Conservation (phyloP, 257 asterid species). For the Jacaranda mimosifolia region DNA sequence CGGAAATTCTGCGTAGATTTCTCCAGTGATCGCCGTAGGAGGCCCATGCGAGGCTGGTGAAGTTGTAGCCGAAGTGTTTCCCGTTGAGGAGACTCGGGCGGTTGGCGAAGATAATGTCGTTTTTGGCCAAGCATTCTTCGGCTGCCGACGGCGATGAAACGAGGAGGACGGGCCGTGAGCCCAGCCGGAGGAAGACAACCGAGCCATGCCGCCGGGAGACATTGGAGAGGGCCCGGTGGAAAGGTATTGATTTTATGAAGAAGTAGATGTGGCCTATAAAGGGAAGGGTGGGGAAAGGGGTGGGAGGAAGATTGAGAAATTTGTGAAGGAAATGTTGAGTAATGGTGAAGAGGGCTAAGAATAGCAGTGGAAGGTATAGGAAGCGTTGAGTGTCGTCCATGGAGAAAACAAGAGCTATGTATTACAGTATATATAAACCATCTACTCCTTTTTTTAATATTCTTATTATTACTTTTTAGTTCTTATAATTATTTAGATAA, state of each 20-base stretch:
- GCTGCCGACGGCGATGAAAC: slow-evolving; percentile 58
- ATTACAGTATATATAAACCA: not conserved
- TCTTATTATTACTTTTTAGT: too few relatives aligned
- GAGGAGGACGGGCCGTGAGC: slow-evolving; percentile 58
- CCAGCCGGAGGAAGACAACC: slow-evolving; percentile 50
- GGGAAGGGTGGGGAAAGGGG: slow-evolving; percentile 56
- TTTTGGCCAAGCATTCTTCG: slow-evolving; percentile 58
- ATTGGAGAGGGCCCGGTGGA: slow-evolving; percentile 48
- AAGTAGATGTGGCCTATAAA: slow-evolving; percentile 63
- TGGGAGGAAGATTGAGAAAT: slow-evolving; percentile 55
- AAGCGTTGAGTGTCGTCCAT: slow-evolving; percentile 17
- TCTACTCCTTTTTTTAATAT: too few relatives aligned
- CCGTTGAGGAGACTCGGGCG: slow-evolving; percentile 62
- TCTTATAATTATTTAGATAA: too few relatives aligned
- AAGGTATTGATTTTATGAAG: slow-evolving; percentile 48
- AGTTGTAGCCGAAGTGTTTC: slow-evolving; percentile 62
- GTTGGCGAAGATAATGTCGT: slow-evolving; percentile 63
- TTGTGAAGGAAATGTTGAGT: slow-evolving; percentile 39
- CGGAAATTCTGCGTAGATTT: slow-evolving; percentile 48
- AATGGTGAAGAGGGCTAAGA: slow-evolving; percentile 40
- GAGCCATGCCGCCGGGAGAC: slow-evolving; percentile 53
- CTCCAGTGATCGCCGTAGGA: slow-evolving; percentile 59
- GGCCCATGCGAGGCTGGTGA: slow-evolving; percentile 55
- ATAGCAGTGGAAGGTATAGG: slow-evolving; percentile 29
- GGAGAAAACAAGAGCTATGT: not conserved